These are phyloP conservation scores for Ogataea minuta DNA, from an alignment of 805 yeast species.

Conservation along the genomic window DNA sequence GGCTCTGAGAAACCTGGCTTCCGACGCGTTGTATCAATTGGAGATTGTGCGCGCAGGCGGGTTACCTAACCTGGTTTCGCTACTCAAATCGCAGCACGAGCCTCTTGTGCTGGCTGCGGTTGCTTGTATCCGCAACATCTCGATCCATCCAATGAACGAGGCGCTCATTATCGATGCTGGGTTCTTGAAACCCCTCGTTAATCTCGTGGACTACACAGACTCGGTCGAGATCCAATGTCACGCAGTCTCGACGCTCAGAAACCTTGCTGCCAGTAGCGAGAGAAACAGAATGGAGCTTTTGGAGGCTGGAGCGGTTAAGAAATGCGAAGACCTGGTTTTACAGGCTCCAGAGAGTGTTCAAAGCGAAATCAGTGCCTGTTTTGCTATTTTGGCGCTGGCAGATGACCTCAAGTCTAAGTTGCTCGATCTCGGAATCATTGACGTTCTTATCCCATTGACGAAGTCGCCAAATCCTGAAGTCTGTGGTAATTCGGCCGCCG, in stretches of 20 bases:
- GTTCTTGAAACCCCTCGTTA: conserved; percentile 85
- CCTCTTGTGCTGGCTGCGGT: conserved; percentile 95
- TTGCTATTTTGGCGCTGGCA: conserved; percentile 94
- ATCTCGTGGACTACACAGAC: conserved; percentile 76
- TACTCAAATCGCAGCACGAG: conserved; percentile 84
- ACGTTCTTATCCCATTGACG: conserved; percentile 89
- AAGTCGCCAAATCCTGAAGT: conserved; percentile 87
- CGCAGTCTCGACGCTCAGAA: conserved; percentile 93
- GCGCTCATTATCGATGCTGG: conserved; percentile 96
- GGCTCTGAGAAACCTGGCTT: conserved; percentile 92
- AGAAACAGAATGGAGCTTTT: conserved; percentile 86
- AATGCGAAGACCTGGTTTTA: conserved; percentile 84
- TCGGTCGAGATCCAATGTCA: conserved; percentile 98
- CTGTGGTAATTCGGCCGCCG: conserved; percentile 98
- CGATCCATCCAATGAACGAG: conserved; percentile 95
- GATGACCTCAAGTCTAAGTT: conserved; percentile 88
- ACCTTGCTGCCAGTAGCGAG: conserved; percentile 93
- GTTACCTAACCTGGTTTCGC: conserved; percentile 84
- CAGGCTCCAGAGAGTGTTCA: conserved; percentile 89
- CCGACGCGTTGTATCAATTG: conserved; percentile 92
- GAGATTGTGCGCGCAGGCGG: conserved; percentile 97
- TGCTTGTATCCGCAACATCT: conserved; percentile 95
- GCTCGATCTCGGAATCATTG: conserved; percentile 78
- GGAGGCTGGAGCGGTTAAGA: conserved; percentile 93
- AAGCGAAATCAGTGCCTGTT: conserved; percentile 94